phyloP scores from a whole-genome alignment of 2,329 filamentous ascomycete species.

The Monilinia vaccinii-corymbosi region DNA sequence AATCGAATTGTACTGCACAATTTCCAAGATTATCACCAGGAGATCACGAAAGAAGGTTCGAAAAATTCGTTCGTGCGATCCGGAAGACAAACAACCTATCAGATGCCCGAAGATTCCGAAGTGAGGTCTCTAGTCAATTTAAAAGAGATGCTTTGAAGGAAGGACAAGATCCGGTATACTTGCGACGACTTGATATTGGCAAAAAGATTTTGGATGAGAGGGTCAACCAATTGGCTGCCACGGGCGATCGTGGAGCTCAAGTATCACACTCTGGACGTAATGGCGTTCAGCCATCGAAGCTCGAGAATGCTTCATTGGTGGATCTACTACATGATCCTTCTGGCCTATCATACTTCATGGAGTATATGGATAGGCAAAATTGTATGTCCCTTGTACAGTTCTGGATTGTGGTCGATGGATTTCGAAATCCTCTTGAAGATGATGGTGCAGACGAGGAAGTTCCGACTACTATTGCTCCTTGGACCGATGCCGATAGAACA shows the following conservation, averaged over 20 bases:
- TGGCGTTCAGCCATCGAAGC: slow-evolving; percentile 41
- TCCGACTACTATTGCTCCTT: slow-evolving; percentile 53
- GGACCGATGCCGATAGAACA: slow-evolving; percentile 75
- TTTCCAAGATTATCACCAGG: slow-evolving; percentile 73
- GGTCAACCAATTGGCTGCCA: slow-evolving; percentile 69
- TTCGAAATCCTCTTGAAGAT: slow-evolving; percentile 87
- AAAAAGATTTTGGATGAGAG: slow-evolving; percentile 85
- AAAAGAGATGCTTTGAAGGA: slow-evolving; percentile 74
- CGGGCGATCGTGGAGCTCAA: slow-evolving; percentile 37
- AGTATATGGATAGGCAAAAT: slow-evolving; percentile 90
- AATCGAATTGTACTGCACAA: slow-evolving; percentile 50
- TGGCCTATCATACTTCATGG: slow-evolving; percentile 97
- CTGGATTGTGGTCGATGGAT: slow-evolving; percentile 95
- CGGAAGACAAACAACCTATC: slow-evolving; percentile 83
- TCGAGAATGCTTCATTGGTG: slow-evolving; percentile 67
- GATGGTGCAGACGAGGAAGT: slow-evolving; percentile 55
- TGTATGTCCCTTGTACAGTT: slow-evolving; percentile 91
- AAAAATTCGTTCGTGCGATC: slow-evolving; percentile 86
- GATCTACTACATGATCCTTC: slow-evolving; percentile 87
- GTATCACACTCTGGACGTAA: slow-evolving; percentile 23
- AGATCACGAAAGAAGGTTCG: slow-evolving; percentile 87
- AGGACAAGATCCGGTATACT: slow-evolving; percentile 73
- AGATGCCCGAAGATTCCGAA: slow-evolving; percentile 85
- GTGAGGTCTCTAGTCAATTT: slow-evolving; percentile 83
- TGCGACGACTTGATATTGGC: slow-evolving; percentile 84